phyloP scores from a whole-genome alignment of 1,284 basidiomycete species.

The Mrakiaceae sp. region DNA sequence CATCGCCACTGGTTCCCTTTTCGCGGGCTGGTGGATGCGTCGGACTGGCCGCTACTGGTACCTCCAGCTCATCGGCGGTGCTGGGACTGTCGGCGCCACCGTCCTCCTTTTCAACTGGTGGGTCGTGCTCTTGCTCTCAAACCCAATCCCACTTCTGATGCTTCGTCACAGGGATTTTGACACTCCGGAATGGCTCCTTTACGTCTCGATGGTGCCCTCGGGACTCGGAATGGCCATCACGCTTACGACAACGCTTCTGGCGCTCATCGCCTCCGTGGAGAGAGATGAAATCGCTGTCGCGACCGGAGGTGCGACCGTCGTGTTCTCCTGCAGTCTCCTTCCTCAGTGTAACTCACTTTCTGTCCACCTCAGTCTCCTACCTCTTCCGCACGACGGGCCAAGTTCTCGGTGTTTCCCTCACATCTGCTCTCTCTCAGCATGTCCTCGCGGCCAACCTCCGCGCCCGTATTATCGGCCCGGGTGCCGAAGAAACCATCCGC shows the following conservation, averaged over 20 bases:
- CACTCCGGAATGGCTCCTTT: slow-evolving; percentile 39
- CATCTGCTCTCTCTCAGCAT: slow-evolving; percentile 66
- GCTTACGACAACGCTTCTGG: slow-evolving; percentile 56
- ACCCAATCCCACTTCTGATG: not conserved
- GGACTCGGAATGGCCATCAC: slow-evolving; percentile 71
- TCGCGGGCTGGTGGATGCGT: slow-evolving; percentile 76
- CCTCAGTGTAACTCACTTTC: not conserved
- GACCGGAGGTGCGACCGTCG: slow-evolving; percentile 58
- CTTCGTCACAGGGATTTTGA: slow-evolving; percentile 40
- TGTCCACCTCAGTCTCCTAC: slow-evolving; percentile 56
- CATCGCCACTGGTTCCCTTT: slow-evolving; percentile 65
- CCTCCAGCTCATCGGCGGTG: slow-evolving; percentile 51
- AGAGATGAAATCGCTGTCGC: slow-evolving; percentile 75
- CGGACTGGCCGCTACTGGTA: slow-evolving; percentile 66
- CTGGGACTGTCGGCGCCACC: slow-evolving; percentile 46
- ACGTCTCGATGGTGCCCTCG: slow-evolving; percentile 12
- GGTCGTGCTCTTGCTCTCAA: slow-evolving; percentile 20
- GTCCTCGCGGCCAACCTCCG: slow-evolving; percentile 57
- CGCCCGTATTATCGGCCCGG: slow-evolving; percentile 52
- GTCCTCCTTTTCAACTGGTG: slow-evolving; percentile 46
- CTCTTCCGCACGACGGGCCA: slow-evolving; percentile 82
- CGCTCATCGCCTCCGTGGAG: slow-evolving; percentile 68
- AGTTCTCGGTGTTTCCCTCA: slow-evolving; percentile 75
- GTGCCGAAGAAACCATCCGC: slow-evolving; percentile 33
- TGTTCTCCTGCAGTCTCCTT: not conserved